Base-by-base conservation (phyloP, 345 rosid species). In the Gossypium rotundifolium region DNA sequence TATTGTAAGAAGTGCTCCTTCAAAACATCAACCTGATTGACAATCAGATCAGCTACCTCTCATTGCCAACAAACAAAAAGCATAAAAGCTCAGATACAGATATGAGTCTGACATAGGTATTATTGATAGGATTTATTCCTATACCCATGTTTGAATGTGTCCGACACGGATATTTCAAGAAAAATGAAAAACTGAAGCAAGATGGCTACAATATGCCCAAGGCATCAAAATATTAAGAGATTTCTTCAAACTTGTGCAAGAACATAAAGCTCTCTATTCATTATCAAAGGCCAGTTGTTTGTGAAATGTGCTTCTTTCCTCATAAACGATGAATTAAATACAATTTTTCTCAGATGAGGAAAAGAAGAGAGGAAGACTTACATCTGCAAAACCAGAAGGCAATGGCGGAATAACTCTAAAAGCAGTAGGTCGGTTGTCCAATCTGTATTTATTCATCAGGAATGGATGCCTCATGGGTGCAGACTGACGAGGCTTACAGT, bases 401-500 rank as follows among this genome's bases (percentile, higher is more conserved):
- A 94, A 81, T 51, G 99, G 98, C 38, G 90, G 91, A 38, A 80
- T 69, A 57, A 95, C 82, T 83, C 81, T 90, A 79, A 95, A 89
- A 64, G 93, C 70, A 45, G 91, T 86, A 23, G 98, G 85, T 44
- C 93, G 97, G 82, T 90, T 88, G 82, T 94, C 98, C 80, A 92
- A 76, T 79, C 86, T 92, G 87, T 85, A 91, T 86, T 87, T 85
- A 84, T 88, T 92, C 45, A 65, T 65, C 74, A 54, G 27, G 80
- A 72, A 76, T 60, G 92, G 77, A 79, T 80, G 25, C 22, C 83
- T 86, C 17, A 66, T 52, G 74, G 90, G 29, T 59, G 79, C 73
- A 16, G 78, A 71, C 2, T 85, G 80, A 73, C 45, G 83, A n/a
- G 79, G 69, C 2, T 85, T 79, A 73, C 45, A 83, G 79, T 76